Base-by-base conservation (phyloP, 805 yeast genomes). In the Nakazawaea wyomingensis region DNA sequence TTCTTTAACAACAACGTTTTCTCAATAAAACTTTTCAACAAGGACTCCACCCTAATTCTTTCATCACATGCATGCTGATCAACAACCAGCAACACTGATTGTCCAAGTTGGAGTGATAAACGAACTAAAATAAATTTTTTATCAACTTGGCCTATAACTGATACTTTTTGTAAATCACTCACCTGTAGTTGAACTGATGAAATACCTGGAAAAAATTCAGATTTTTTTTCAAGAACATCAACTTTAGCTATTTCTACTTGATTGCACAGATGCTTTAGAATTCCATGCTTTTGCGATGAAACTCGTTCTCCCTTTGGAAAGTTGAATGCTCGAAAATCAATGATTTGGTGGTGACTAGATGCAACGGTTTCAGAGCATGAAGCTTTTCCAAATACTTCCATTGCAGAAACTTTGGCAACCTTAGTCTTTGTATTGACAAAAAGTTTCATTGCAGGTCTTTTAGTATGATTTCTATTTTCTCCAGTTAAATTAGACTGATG, bases 31-130 rank as follows among this genome's bases (percentile, higher is more conserved):
- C 65, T 66, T 27, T 55, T 48, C n/a, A 76, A 60, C 10, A 71
- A 52, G 1, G 46, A 39, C 51, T 88, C 96, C 2, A 83, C 72
- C 36, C 67, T 66, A 0, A 85, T 66, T 43, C 96, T 60, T 55
- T 88, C 96, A 60, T 85, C 95, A 42, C 82, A 77, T 0, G 96
- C 96, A 64, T 88, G 96, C 53, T 87, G 96, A 55, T 88, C 96
- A 4, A 84, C 52, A 1, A 76, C 60, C 17, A 76, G 57, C 13
- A 76, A 47, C 1, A 48, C 27, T 1, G 53, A n/a, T 8, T 37
- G 26, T 16, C 44, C 41, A 10, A 18, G 22, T 9, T 11, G 8
- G 5, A 16, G 17, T 10, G 39, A 41, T 5, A 51, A 16, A 19
- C 58, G 64, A 2, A 74, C 57, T 4, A 87, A 61, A 7, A 88